Percentiles rank a stretch among this genome's conserved stretches.
phyloP scores from a whole-genome alignment of 2,329 filamentous ascomycete species.

The Cladosporium sp. region DNA sequence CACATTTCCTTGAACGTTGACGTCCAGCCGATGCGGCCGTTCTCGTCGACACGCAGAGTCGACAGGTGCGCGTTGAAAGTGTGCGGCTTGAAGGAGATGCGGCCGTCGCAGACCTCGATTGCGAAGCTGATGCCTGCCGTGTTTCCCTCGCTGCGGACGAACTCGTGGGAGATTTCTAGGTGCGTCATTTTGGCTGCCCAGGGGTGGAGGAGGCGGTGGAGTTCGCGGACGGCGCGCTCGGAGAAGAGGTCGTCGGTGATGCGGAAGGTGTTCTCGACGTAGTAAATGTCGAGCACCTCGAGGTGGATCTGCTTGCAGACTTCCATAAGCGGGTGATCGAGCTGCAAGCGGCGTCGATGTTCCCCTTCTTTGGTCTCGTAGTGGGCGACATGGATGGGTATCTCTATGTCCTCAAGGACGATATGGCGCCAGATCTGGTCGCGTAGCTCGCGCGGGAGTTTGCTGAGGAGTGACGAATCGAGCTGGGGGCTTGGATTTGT shows the following conservation, averaged over 20 bases:
- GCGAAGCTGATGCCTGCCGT: background rate
- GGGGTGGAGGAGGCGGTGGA: background rate
- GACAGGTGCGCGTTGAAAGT: background rate
- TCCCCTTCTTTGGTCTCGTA: background rate
- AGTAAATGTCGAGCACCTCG: constrained; percentile 17
- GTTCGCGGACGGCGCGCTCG: background rate
- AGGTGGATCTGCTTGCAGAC: constrained; percentile 12
- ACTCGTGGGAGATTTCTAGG: background rate
- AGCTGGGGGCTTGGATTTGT: background rate
- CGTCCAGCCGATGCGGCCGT: background rate
- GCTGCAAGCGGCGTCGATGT: background rate
- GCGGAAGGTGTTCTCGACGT: constrained; percentile 18
- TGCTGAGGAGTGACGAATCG: constrained; percentile 6
- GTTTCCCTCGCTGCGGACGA: background rate
- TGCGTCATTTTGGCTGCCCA: background rate
- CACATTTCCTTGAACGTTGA: background rate
- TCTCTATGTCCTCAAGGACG: background rate
- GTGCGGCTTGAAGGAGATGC: background rate
- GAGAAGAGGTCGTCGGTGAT: constrained; percentile 11
- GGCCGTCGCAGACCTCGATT: background rate
- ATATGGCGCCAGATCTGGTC: constrained; percentile 16
- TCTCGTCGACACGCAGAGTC: background rate
- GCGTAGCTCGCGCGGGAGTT: constrained; percentile 16
- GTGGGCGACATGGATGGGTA: background rate
- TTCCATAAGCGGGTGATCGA: background rate